Evolutionary conservation across 1,284 basidiomycete genomes (phyloP).

Genomic region (Coniophora puteana): DNA sequence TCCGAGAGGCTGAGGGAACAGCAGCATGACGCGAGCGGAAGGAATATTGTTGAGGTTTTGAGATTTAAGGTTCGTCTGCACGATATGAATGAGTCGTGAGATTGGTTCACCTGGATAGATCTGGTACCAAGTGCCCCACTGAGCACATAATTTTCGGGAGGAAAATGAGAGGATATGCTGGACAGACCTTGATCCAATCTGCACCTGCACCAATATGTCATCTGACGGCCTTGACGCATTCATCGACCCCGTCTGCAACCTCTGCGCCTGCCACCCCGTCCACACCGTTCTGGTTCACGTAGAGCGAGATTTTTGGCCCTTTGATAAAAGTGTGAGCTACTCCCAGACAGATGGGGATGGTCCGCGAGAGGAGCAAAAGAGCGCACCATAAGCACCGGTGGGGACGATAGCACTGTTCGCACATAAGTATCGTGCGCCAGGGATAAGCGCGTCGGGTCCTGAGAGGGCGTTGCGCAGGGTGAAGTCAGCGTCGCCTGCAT

Average conservation of each 20-base stretch:
- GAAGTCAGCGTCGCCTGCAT: slow-evolving; percentile 62
- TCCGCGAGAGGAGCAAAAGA: slow-evolving; percentile 2
- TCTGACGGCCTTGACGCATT: slow-evolving; percentile 53
- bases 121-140: slow-evolving; percentile 25
- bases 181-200: slow-evolving; percentile 57
- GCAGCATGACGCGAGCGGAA: no score
- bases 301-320: slow-evolving; percentile 54
- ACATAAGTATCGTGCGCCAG: slow-evolving; percentile 64
- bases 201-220: slow-evolving; percentile 64
- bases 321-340: no score
- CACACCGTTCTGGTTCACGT: slow-evolving; percentile 46
- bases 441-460: slow-evolving; percentile 44
- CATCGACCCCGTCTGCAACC: slow-evolving; percentile 54
- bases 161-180: no score
- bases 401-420: slow-evolving; percentile 58
- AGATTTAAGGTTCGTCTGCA: no score
- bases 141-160: slow-evolving; percentile 8
- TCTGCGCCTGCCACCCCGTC: slow-evolving; percentile 57
- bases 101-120: slow-evolving; percentile 46
- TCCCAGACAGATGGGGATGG: not conserved
- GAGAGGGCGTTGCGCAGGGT: slow-evolving; percentile 55
- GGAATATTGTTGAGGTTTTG: no score
- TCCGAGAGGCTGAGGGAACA: no score
- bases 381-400: slow-evolving; percentile 58
- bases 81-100: no score